Base-by-base conservation (phyloP, 2,329 filamentous ascomycete genomes). In the Tolypocladium guangdongense region DNA sequence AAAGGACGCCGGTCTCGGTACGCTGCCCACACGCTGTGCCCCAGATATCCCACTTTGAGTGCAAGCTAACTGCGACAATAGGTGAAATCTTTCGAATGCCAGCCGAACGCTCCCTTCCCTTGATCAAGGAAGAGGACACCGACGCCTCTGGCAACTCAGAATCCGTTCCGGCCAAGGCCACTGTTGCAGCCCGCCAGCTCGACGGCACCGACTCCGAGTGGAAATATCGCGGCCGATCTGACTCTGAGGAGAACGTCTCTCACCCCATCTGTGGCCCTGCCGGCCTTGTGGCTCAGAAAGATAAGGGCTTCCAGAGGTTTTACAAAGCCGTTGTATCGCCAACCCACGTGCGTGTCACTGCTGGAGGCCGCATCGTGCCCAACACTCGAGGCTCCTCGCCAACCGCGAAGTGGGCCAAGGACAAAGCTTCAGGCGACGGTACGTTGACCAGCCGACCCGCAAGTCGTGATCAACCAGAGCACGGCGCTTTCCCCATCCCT, bases 301-400 rank as follows among this genome's bases (percentile, higher is more conserved):
- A 76, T 36, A 81, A 85, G 63, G 83, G 83, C n/a, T 86, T 86
- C 59, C 78, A 83, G 64, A 74, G 78, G 51, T 86, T 86, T 63
- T 85, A 82, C 68, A 82, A 83, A 63, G 81, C 82, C 12, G 83
- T 86, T n/a, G 76, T 81, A 5, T 86, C 83, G 36, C 83, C 83
- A 8, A 83, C 81, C 16, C 81, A 86, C 64, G 77, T 86, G 57
- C 78, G 83, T 18, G 83, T 86, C 50, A 86, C 83, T 22, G 83
- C 83, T 55, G 82, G 83, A 54, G 83, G 83, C 43, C 75, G 81
- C 38, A 86, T 86, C 59, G 83, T 86, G 1, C 82, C 82, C 49
- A 86, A 86, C 60, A 83, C 76, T 36, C 75, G 81, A 45, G 74
- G 71, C 14, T 70, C 75, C 6, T 82, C 80, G 10, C 78, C 78